Base-by-base conservation (phyloP, 352 stramenopile species). In the Phytophthora ohioensis region DNA sequence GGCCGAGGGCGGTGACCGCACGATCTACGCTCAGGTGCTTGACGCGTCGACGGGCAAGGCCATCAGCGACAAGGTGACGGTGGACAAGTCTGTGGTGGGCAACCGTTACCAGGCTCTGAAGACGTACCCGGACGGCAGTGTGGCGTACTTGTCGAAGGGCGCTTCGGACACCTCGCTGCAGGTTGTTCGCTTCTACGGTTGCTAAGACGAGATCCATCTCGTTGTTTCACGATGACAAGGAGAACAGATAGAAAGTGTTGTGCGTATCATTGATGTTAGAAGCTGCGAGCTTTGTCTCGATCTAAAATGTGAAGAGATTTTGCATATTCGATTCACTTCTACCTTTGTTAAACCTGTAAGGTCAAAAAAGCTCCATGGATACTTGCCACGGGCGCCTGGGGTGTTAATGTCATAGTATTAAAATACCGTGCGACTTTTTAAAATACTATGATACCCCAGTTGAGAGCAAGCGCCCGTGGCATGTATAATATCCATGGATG, bases 31-130 rank as follows among this genome's bases (percentile, higher is more conserved):
- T 30, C 83, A 91, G 60, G 75, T 87, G 21, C 67, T 75, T 12
- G 75, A 82, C 42, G 57, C 80, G 12, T 73, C 58, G 10, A 71
- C 79, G n/a, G 80, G 80, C 43, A 57, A 71, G 17, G 41, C 76
- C 31, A 76, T 88, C 63, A 86, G 82, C 54, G 69, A 78, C 3
- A 79, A 78, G n/a, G 71, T 81, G 35, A 79, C 73, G 13, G 74
- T 90, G n/a, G 76, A 78, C 43, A 70, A 60, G 8, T 67, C 66
- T 9, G 72, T 89, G 47, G 64, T 78, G 54, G 83, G 83, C 65
- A 91, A 91, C 67, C 75, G 81, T 9, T 91, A 88, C 77, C 81
- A 89, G 71, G 83, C 79, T 36, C 71, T 91, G 58, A 85, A 81
- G 48, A 58, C 57, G 35, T 87, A 70, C 64, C 76, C 79, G 9